Percentiles rank a stretch among this genome's conserved stretches.
These are phyloP conservation scores for Fomitopsis palustris DNA, from an alignment of 1,284 basidiomycete species.

Conservation along the genomic window DNA sequence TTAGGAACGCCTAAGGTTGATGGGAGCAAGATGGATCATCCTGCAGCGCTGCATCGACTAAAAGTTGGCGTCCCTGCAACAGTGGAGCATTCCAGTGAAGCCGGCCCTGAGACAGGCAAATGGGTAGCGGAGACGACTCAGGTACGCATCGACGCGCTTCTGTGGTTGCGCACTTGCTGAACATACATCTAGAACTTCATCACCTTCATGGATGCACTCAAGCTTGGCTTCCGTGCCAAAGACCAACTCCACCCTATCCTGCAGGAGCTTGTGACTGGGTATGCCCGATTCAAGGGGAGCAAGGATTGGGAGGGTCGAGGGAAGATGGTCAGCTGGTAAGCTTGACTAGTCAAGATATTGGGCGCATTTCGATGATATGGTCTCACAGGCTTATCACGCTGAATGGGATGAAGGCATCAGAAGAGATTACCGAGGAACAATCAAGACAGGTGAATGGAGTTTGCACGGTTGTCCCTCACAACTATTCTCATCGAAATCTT, in stretches of 20 bases:
- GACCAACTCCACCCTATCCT: slow-evolving; percentile 95
- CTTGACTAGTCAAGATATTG: slow-evolving; percentile 19
- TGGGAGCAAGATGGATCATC: slow-evolving; percentile 80
- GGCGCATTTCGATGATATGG: not conserved
- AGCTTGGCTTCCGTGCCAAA: slow-evolving; percentile 89
- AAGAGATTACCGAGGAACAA: slow-evolving; percentile 95
- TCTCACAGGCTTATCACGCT: slow-evolving; percentile 86
- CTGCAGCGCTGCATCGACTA: slow-evolving; percentile 88
- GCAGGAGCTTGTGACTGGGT: slow-evolving; percentile 91
- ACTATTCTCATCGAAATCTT: not conserved
- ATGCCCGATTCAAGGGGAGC: slow-evolving; percentile 88
- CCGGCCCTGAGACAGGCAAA: slow-evolving; percentile 85
- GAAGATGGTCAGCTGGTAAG: slow-evolving; percentile 90
- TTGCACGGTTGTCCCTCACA: not conserved
- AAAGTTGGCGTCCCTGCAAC: slow-evolving; percentile 95
- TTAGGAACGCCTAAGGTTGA: not conserved
- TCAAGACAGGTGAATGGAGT: slow-evolving; percentile 70
- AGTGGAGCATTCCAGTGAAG: slow-evolving; percentile 87
- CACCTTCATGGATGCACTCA: slow-evolving; percentile 97
- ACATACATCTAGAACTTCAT: slow-evolving; percentile 78
- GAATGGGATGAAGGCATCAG: slow-evolving; percentile 96
- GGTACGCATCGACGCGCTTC: slow-evolving; percentile 38
- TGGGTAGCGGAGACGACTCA: slow-evolving; percentile 99
- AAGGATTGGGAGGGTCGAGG: slow-evolving; percentile 94
- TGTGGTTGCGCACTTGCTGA: not conserved